Conservation (phyloP, 495 filamentous ascomycete species). For the Podospora anserina region DNA sequence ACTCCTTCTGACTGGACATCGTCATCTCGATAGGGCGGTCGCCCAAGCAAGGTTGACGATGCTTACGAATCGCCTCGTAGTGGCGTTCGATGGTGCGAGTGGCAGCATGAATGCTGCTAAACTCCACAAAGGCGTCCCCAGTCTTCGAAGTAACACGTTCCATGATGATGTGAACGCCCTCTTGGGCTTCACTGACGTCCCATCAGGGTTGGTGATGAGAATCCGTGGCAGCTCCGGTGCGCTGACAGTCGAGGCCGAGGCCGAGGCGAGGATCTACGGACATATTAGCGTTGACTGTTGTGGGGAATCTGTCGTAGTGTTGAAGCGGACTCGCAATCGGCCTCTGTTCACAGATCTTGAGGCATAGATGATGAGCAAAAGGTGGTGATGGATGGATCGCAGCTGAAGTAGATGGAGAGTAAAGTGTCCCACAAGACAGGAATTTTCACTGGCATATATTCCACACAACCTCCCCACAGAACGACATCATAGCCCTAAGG, state of each 20-base stretch:
- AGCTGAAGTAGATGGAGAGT: too few species aligned
- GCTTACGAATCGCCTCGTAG: constrained; percentile 23
- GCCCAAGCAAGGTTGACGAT: constrained; percentile 56
- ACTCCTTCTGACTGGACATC: constrained; percentile 54
- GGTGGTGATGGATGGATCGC: too few species aligned
- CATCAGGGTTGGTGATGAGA: not conserved
- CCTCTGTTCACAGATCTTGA: not conserved
- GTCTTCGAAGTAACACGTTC: constrained; percentile 75
- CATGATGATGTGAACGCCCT: constrained; percentile 48
- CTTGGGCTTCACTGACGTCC: constrained; percentile 23
- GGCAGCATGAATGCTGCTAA: constrained; percentile 55
- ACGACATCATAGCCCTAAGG: not conserved
- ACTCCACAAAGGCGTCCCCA: constrained; percentile 71
- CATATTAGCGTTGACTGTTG: not conserved
- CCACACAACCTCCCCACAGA: not conserved
- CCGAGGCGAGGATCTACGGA: not conserved
- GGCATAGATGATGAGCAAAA: too few species aligned
- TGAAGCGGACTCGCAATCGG: not conserved
- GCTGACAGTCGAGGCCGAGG: not conserved
- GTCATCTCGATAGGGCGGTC: constrained; percentile 62
- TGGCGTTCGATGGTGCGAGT: constrained; percentile 49
- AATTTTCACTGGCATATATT: not conserved
- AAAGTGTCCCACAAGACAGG: not conserved
- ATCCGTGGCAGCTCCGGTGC: not conserved
- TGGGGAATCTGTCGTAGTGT: not conserved